Evolutionary conservation across 2,329 filamentous ascomycete species (phyloP), one percentile per base, ranked within the genome.

Genomic region (Penicillium sp.): DNA sequence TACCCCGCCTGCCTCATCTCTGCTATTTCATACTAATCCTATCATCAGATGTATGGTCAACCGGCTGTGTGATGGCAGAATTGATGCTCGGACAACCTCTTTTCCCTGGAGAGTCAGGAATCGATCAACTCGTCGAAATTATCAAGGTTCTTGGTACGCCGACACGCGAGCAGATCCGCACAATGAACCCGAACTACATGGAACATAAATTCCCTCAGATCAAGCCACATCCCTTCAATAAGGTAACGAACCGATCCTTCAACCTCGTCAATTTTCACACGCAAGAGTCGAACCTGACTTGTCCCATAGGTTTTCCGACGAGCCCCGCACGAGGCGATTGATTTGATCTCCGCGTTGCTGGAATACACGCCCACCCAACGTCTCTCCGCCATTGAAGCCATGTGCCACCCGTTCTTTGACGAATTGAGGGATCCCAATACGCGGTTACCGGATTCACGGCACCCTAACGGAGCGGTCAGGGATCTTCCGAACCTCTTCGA

Each of bases 161-260:
- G 19, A 98, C 95, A 41, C 88, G 95, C 67, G 95, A 99, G 78
- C 95, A 99, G 80, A 99, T 99, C 74, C 91, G 95, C 70, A 99
- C 95, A 68, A 99, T 99, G 95, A 99, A 99, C 81, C 95, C 95
- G 63, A 99, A 99, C 81, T 99, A 99, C 81, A 99, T 99, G 95
- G 95, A 99, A 83, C 95, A 99, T 84, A 98, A 98, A 83, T 99
- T 99, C 81, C 95, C 95, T 52, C 95, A 99, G 80, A 99, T 99
- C 84, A 99, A 99, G 84, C 95, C 95, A 62, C 95, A 99, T 75
- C 95, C 95, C 30, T 99, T 99, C 85, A 96, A 91, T 83, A 98
- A 98, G 87, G 87, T 65, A 46, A 26, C 26, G 26, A 26, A 26
- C 26, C n/a, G 50, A n/a, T 41, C 7, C 7, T 17, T 15, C 23